These are phyloP conservation scores for Cutaneotrichosporon dermatis DNA, from an alignment of 1,284 basidiomycete genomes.

Conservation along the genomic window DNA sequence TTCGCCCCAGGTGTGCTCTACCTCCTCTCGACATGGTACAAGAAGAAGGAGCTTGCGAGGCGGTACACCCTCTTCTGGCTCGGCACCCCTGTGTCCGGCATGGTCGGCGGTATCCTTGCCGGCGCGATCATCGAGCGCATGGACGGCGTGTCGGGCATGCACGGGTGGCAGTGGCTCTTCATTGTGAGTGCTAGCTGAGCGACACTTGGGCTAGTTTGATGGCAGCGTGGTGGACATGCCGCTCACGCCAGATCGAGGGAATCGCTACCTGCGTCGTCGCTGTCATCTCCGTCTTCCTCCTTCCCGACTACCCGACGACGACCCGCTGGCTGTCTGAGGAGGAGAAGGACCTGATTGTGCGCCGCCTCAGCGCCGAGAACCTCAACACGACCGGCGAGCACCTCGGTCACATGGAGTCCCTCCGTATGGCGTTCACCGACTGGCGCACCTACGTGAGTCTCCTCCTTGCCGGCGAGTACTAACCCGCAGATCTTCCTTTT, in stretches of 20 bases:
- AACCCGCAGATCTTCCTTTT: constrained; percentile 25
- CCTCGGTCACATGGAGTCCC: constrained; percentile 21
- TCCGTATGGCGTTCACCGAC: constrained; percentile 27
- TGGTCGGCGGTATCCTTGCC: constrained; percentile 31
- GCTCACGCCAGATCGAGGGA: constrained; percentile 44
- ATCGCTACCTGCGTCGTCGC: constrained; percentile 7
- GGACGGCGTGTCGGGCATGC: constrained; percentile 5
- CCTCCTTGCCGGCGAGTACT: background rate
- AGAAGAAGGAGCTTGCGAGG: constrained; percentile 26
- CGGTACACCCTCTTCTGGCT: constrained; percentile 22
- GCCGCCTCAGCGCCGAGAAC: constrained; percentile 14
- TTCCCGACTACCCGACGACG: constrained; percentile 37
- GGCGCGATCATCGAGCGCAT: constrained; percentile 21
- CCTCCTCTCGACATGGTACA: constrained; percentile 26
- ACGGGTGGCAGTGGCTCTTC: constrained; percentile 20
- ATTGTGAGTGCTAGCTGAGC: constrained; percentile 12
- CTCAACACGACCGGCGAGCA: constrained; percentile 17
- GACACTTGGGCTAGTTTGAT: too few species aligned
- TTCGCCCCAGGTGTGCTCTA: constrained; percentile 32
- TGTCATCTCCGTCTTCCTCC: constrained; percentile 22
- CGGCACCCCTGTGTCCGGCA: constrained; percentile 19
- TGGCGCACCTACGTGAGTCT: constrained; percentile 37
- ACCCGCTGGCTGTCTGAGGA: constrained; percentile 36
- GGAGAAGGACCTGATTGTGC: constrained; percentile 14
- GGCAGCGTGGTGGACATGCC: too few species aligned